These are phyloP conservation scores for Fraxinus sp. DNA, from an alignment of 305 asterid species.

Conservation along the genomic window DNA sequence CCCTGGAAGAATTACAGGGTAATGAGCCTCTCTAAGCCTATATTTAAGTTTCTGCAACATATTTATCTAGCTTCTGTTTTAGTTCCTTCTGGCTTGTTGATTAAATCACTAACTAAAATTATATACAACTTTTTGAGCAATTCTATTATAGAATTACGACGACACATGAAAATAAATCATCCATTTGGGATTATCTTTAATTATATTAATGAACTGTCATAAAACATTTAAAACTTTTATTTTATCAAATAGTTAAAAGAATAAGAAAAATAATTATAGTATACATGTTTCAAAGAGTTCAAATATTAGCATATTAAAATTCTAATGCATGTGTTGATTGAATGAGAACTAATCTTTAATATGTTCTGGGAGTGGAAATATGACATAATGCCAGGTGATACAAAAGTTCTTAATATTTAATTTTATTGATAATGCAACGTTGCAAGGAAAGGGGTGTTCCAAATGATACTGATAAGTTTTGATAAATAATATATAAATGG, in stretches of 20 bases:
- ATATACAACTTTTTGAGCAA: background rate
- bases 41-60: background rate
- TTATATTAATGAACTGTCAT: background rate
- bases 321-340: background rate
- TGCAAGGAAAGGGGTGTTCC: background rate
- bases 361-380: background rate
- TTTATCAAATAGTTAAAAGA: background rate
- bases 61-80: background rate
- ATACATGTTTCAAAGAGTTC: background rate
- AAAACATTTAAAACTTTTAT: background rate
- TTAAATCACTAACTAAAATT: background rate
- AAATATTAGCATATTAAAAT: background rate
- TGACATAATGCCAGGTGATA: background rate
- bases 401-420: background rate
- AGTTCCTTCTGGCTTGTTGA: background rate
- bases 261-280: background rate
- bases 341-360: background rate
- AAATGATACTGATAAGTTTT: background rate
- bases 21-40: slow-evolving; percentile 27
- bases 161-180: background rate
- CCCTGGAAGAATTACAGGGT: slow-evolving; percentile 99
- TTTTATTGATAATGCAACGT: background rate
- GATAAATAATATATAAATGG: background rate
- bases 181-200: slow-evolving; percentile 2
- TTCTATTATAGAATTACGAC: background rate